phyloP scores from a whole-genome alignment of 176 grass and related monocot genomes.

The Lolium rigidum region DNA sequence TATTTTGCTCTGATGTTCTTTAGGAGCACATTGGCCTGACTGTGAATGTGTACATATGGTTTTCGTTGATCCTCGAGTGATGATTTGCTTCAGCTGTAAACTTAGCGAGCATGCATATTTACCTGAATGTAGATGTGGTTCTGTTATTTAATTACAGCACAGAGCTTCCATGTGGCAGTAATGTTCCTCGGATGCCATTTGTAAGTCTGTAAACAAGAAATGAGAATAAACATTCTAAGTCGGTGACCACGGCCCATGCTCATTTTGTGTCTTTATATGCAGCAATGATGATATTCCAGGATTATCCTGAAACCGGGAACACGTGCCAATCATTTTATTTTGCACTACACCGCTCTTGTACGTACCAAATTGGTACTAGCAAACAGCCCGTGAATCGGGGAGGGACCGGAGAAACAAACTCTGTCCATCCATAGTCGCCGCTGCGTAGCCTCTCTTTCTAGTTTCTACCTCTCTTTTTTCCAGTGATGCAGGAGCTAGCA shows the following conservation, averaged over 20 bases:
- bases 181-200: slow-evolving; percentile 16
- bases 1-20: slow-evolving; percentile 5
- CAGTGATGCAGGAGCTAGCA: slow-evolving; percentile 25
- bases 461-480: neutral
- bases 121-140: neutral
- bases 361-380: too few relatives aligned
- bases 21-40: slow-evolving; percentile 14
- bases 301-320: neutral
- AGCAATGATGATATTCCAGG: neutral
- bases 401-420: neutral
- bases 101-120: slow-evolving; percentile 5
- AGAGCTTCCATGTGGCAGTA: neutral
- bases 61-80: neutral
- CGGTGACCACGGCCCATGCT: neutral
- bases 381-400: too few relatives aligned
- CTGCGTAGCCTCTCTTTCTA: neutral
- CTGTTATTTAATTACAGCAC: neutral
- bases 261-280: neutral
- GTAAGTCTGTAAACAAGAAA: neutral
- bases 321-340: neutral
- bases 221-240: neutral
- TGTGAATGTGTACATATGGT: slow-evolving; percentile 36
- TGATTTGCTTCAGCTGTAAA: neutral
- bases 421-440: neutral
- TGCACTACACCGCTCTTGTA: too few relatives aligned